phyloP scores from a whole-genome alignment of 2,329 filamentous ascomycete species.

The Tetracladium maxilliforme region DNA sequence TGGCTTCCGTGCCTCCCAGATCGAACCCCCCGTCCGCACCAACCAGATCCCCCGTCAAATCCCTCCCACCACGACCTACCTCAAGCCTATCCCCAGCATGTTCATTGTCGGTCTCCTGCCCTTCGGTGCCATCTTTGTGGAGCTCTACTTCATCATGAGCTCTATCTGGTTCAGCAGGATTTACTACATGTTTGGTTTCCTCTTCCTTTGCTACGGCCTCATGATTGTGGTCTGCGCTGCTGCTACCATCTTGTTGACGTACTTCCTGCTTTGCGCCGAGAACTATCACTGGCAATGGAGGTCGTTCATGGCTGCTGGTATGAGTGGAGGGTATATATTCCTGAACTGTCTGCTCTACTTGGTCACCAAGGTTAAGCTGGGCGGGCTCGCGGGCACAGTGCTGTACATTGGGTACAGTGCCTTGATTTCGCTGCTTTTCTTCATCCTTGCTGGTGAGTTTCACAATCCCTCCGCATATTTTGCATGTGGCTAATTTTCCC shows the following conservation, averaged over 20 bases:
- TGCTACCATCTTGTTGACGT: constrained; percentile 86
- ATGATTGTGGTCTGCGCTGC: constrained; percentile 94
- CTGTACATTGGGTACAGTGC: constrained; percentile 89
- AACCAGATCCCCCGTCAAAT: constrained; percentile 99
- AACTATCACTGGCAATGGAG: constrained; percentile 99
- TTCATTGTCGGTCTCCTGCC: constrained; percentile 83
- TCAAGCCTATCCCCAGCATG: constrained; percentile 79
- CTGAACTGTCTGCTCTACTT: constrained; percentile 84
- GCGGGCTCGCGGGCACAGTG: constrained; percentile 72
- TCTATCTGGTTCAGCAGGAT: constrained; percentile 98
- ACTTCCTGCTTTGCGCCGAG: constrained; percentile 89
- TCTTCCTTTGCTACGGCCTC: constrained; percentile 92
- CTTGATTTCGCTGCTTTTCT: constrained; percentile 80
- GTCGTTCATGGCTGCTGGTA: constrained; percentile 80
- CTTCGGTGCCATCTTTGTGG: constrained; percentile 93
- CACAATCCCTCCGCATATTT: neutral
- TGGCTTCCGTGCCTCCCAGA: constrained; percentile 61
- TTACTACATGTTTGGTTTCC: constrained; percentile 99
- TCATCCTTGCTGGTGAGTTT: constrained; percentile 80
- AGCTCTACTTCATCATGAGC: constrained; percentile 99
- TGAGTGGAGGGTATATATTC: constrained; percentile 85
- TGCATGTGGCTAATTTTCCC: neutral
- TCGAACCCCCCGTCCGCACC: constrained; percentile 74
- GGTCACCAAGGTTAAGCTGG: constrained; percentile 73
- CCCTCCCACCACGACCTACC: constrained; percentile 68